Conservation (phyloP, 495 filamentous ascomycete genomes). For the Hyaloscypha hepaticicola region DNA sequence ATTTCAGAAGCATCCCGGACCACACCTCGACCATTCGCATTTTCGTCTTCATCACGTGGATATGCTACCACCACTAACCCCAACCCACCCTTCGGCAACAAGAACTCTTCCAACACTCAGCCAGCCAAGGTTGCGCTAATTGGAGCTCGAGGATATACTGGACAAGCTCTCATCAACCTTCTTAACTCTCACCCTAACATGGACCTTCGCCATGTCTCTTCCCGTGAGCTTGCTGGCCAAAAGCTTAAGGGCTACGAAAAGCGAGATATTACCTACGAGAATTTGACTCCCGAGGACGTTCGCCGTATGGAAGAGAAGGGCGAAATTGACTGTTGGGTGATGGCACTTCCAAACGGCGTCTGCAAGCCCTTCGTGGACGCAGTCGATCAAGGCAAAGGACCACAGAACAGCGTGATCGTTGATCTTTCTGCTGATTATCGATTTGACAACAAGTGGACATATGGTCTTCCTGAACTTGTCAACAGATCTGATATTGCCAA, state of each 20-base stretch:
- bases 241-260: slow-evolving; percentile 90
- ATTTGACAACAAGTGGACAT: slow-evolving; percentile 89
- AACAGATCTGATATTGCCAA: slow-evolving; percentile 73
- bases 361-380: slow-evolving; percentile 96
- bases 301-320: slow-evolving; percentile 84
- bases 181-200: slow-evolving; percentile 92
- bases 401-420: slow-evolving; percentile 76
- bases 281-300: slow-evolving; percentile 85
- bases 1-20: slow-evolving; percentile 14
- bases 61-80: slow-evolving; percentile 84
- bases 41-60: slow-evolving; percentile 36
- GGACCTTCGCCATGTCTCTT: slow-evolving; percentile 91
- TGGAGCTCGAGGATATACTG: slow-evolving; percentile 93
- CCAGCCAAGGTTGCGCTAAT: slow-evolving; percentile 88
- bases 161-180: slow-evolving; percentile 86
- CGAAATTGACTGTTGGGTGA: slow-evolving; percentile 98
- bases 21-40: slow-evolving; percentile 3
- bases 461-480: slow-evolving; percentile 90
- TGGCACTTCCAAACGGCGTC: slow-evolving; percentile 96
- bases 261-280: slow-evolving; percentile 92
- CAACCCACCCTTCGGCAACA: slow-evolving; percentile 93
- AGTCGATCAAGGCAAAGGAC: slow-evolving; percentile 63
- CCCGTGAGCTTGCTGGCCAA: slow-evolving; percentile 88
- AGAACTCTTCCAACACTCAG: slow-evolving; percentile 79
- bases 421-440: slow-evolving; percentile 96